phyloP scores from a whole-genome alignment of 2,329 filamentous ascomycete species.

The Talaromyces sp. region DNA sequence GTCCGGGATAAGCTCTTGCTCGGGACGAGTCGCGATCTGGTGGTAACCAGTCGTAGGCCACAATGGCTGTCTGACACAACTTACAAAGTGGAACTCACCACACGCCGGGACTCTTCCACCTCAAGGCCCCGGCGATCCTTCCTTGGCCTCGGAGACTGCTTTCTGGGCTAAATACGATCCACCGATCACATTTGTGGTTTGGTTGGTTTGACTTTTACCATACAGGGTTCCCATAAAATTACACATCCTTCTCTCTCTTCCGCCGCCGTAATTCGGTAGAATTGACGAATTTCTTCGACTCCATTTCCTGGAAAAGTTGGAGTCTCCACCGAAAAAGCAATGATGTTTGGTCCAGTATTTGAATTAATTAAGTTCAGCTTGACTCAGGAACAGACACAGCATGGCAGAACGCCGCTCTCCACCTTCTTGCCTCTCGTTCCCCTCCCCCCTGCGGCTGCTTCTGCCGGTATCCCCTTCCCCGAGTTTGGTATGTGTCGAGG shows the following conservation, averaged over 20 bases:
- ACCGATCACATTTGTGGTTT: constrained; percentile 1
- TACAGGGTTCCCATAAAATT: background rate
- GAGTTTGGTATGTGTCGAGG: constrained; percentile 11
- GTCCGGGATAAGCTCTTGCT: constrained; percentile 25
- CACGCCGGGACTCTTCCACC: background rate
- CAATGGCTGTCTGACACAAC: constrained; percentile 25
- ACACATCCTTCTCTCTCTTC: background rate
- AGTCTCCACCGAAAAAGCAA: constrained; percentile 17
- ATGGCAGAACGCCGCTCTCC: constrained; percentile 19
- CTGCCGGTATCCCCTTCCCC: constrained; percentile 12
- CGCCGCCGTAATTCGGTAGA: too few species aligned
- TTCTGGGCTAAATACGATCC: constrained; percentile 7
- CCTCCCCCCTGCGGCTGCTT: constrained; percentile 13
- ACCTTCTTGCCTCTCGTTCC: constrained; percentile 10
- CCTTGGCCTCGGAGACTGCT: constrained; percentile 8
- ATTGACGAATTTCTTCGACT: background rate
- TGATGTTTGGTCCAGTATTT: constrained; percentile 18
- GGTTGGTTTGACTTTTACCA: constrained; percentile 11
- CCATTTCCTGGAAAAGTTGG: background rate
- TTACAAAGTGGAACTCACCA: constrained; percentile 22
- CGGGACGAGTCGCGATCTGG: constrained; percentile 18
- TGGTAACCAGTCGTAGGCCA: constrained; percentile 21
- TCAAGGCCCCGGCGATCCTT: constrained; percentile 22
- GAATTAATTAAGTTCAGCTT: constrained; percentile 25
- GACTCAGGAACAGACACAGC: constrained; percentile 24